These are phyloP conservation scores for Diaporthe velutina DNA, from an alignment of 2,329 filamentous ascomycete genomes.

Conservation along the genomic window DNA sequence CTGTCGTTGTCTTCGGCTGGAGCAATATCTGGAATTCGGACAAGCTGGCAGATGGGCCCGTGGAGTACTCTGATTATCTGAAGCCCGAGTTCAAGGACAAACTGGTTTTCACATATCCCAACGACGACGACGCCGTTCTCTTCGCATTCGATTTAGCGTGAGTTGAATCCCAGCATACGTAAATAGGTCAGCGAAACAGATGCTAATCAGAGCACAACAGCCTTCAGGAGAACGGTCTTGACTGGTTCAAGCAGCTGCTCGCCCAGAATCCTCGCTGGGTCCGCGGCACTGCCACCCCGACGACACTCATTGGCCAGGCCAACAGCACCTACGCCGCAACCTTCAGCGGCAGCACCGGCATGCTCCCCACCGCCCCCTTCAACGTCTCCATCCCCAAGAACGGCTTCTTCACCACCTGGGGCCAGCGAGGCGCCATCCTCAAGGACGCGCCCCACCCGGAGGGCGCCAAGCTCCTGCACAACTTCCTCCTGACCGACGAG, in stretches of 20 bases:
- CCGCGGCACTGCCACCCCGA: not conserved
- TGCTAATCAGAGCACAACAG: not conserved
- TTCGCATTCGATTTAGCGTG: not conserved
- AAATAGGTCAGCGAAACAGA: not conserved
- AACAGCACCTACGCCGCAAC: not conserved
- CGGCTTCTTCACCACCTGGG: not conserved
- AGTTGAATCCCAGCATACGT: not conserved
- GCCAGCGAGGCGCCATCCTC: not conserved
- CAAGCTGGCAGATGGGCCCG: not conserved
- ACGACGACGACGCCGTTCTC: not conserved
- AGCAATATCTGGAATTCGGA: not conserved
- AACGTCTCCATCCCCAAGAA: not conserved
- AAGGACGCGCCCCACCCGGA: not conserved
- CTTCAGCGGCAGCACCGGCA: not conserved
- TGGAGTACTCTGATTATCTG: not conserved
- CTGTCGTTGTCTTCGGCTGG: not conserved
- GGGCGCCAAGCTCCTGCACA: constrained; percentile 1
- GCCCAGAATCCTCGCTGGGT: not conserved
- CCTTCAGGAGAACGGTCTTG: not conserved
- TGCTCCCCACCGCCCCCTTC: not conserved
- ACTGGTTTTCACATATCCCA: not conserved
- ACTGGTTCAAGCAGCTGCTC: not conserved
- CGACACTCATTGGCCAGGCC: not conserved
- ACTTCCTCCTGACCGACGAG: not conserved
- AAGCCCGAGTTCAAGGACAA: constrained; percentile 9